Conservation (phyloP, 371 early-diverging fungal species). For the Syncephalastrum sp. region DNA sequence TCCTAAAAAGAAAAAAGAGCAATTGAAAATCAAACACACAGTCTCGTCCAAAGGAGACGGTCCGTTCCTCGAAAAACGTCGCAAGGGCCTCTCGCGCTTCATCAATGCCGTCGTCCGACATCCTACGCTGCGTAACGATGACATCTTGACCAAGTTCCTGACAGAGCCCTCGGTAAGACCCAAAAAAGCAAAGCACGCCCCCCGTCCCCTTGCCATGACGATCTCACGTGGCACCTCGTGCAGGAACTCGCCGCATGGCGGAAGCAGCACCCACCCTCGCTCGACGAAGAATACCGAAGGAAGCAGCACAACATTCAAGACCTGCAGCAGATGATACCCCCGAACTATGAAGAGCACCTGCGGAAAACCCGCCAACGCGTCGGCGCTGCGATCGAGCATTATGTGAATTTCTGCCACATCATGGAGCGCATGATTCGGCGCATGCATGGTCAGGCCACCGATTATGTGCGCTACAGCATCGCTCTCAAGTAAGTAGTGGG, state of each 20-base stretch:
- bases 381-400: conserved; percentile 55
- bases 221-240: conserved; percentile 12
- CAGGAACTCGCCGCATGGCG: conserved; percentile 54
- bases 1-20: conserved; percentile 66
- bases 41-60: conserved; percentile 49
- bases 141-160: conserved; percentile 61
- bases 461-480: conserved; percentile 57
- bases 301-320: conserved; percentile 31
- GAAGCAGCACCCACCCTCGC: conserved; percentile 43
- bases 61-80: conserved; percentile 72
- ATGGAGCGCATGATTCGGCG: conserved; percentile 70
- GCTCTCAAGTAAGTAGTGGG: conserved; percentile 45
- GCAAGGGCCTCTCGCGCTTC: conserved; percentile 74
- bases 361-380: conserved; percentile 52
- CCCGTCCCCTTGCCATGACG: conserved; percentile 3
- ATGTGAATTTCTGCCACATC: conserved; percentile 59
- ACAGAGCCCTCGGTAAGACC: conserved; percentile 63
- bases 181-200: too few relatives aligned
- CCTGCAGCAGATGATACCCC: conserved; percentile 38
- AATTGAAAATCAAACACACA: conserved; percentile 14
- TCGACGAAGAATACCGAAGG: conserved; percentile 55
- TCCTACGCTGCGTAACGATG: conserved; percentile 69
- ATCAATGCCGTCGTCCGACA: conserved; percentile 76
- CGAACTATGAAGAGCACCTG: conserved; percentile 48
- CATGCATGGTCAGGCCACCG: conserved; percentile 62